phyloP scores from a whole-genome alignment of 2,329 filamentous ascomycete genomes.

The Pseudomassariella vexata region DNA sequence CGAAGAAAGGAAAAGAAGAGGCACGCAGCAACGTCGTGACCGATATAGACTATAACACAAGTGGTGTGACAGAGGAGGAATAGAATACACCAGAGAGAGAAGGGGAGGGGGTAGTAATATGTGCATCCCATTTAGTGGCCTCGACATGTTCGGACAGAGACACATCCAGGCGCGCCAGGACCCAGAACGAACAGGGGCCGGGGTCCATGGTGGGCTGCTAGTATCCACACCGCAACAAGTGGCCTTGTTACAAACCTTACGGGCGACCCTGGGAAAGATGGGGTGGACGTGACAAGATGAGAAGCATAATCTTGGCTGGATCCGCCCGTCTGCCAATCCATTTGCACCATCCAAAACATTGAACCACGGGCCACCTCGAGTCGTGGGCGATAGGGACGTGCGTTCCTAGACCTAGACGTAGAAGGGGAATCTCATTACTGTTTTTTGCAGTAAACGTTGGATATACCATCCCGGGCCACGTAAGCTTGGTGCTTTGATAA shows the following conservation, averaged over 20 bases:
- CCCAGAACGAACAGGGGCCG: constrained; percentile 16
- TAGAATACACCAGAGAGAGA: constrained; percentile 29
- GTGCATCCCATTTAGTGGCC: constrained; percentile 22
- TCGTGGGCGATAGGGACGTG: constrained; percentile 9
- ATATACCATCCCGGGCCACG: too few species aligned
- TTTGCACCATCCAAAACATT: constrained; percentile 21
- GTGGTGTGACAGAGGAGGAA: constrained; percentile 29
- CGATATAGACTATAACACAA: constrained; percentile 19
- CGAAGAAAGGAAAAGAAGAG: constrained; percentile 32
- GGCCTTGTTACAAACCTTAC: constrained; percentile 34
- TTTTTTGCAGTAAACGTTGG: too few species aligned
- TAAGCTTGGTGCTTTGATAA: too few species aligned
- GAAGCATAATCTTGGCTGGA: constrained; percentile 28
- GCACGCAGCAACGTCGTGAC: constrained; percentile 26
- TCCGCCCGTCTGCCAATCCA: constrained; percentile 22
- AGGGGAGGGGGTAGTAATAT: constrained; percentile 29
- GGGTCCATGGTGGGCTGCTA: constrained; percentile 15
- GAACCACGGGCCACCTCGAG: constrained; percentile 12
- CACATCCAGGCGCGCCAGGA: constrained; percentile 5
- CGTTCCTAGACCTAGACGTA: too few species aligned
- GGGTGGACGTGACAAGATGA: constrained; percentile 27
- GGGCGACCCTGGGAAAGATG: constrained; percentile 17
- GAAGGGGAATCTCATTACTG: too few species aligned
- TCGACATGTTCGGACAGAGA: constrained; percentile 11
- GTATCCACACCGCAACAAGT: constrained; percentile 21